A percentile compares a stretch with the other conserved stretches of the same genome.
phyloP scores from a whole-genome alignment of 768 basidiomycete species.

The Gloeostereum incarnatum region DNA sequence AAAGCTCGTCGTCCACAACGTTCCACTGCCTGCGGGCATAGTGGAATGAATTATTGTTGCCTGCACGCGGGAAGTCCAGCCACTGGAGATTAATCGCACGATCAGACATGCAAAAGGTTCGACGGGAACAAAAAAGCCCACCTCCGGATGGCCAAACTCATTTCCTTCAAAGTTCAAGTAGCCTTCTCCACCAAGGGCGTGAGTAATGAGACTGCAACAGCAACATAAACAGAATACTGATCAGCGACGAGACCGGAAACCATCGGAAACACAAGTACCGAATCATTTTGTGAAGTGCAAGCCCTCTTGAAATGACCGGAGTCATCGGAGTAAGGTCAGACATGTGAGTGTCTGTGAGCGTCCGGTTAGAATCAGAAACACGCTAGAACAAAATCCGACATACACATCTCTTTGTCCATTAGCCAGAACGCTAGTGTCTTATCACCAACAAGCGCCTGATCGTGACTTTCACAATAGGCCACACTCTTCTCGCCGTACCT shows the following conservation, averaged over 20 bases:
- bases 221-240: no score
- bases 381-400: slow-evolving; percentile 16
- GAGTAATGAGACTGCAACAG: slow-evolving; percentile 64
- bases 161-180: slow-evolving; percentile 98
- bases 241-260: not conserved
- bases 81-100: slow-evolving; percentile 41
- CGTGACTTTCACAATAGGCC: slow-evolving; percentile 92
- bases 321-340: slow-evolving; percentile 19
- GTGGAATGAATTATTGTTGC: slow-evolving; percentile 94
- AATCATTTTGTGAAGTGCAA: slow-evolving; percentile 97
- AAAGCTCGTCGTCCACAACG: slow-evolving; percentile 71
- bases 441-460: slow-evolving; percentile 97
- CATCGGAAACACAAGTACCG: slow-evolving; percentile 38
- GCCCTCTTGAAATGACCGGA: slow-evolving; percentile 76
- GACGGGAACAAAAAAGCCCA: slow-evolving; percentile 17
- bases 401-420: slow-evolving; percentile 99
- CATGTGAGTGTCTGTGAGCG: slow-evolving; percentile 15
- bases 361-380: slow-evolving; percentile 6
- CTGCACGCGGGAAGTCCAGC: slow-evolving; percentile 98
- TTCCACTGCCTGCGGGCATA: slow-evolving; percentile 98
- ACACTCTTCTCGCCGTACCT: slow-evolving; percentile 86
- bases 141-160: slow-evolving; percentile 98
- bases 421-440: slow-evolving; percentile 99
- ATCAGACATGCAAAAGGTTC: not conserved
- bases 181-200: slow-evolving; percentile 92